Percentiles rank a stretch among this genome's conserved stretches.
Conservation (phyloP, 768 basidiomycete genomes). For the Naematelia encephala region DNA sequence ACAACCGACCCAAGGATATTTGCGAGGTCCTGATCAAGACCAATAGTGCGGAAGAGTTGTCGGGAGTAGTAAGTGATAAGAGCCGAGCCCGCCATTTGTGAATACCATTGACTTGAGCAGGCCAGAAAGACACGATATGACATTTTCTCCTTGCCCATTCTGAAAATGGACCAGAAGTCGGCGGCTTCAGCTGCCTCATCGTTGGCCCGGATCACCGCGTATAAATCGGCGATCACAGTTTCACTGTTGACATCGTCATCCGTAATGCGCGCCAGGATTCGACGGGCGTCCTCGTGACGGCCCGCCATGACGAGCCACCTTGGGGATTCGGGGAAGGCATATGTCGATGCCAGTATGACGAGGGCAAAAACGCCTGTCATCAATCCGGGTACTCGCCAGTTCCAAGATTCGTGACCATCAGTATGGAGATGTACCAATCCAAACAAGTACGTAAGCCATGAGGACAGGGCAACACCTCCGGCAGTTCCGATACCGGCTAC, state of each 20-base stretch:
- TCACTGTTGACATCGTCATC: slow-evolving; percentile 16
- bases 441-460: slow-evolving; percentile 28
- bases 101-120: slow-evolving; percentile 18
- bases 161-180: slow-evolving; percentile 22
- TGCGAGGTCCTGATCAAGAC: slow-evolving; percentile 15
- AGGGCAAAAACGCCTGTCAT: slow-evolving; percentile 25
- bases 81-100: slow-evolving; percentile 22
- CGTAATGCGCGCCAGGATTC: slow-evolving; percentile 57
- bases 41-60: slow-evolving; percentile 23
- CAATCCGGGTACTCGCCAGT: slow-evolving; percentile 24
- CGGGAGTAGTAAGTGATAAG: slow-evolving; percentile 31
- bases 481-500: slow-evolving; percentile 27
- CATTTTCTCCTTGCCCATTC: slow-evolving; percentile 24
- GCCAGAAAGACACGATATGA: slow-evolving; percentile 24
- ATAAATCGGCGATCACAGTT: slow-evolving; percentile 9
- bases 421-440: background rate
- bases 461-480: slow-evolving; percentile 19
- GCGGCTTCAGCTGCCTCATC: slow-evolving; percentile 17
- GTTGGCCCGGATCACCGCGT: slow-evolving; percentile 9
- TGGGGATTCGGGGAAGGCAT: slow-evolving; percentile 10
- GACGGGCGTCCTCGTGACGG: slow-evolving; percentile 63
- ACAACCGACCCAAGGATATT: slow-evolving; percentile 22
- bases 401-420: too few species aligned
- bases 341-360: slow-evolving; percentile 13
- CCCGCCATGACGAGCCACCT: slow-evolving; percentile 7